Evolutionary conservation across 2,329 filamentous ascomycete species (phyloP).

Genomic region (Lachnellula hyalina): DNA sequence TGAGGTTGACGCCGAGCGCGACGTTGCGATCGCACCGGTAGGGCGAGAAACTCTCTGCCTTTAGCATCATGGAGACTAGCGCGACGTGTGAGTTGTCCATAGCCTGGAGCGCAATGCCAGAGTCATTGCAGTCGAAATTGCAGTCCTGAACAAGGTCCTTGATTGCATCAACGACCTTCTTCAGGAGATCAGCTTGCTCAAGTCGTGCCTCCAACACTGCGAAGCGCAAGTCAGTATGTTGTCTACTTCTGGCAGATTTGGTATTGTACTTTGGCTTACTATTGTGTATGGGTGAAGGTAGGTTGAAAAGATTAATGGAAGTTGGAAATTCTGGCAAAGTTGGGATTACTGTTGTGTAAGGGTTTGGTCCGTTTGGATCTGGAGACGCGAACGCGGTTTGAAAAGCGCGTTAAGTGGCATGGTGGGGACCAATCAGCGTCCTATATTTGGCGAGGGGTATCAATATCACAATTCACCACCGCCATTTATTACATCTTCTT

Average conservation of each 20-base stretch:
- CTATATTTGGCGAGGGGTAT: too few relatives aligned
- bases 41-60: conserved; percentile 87
- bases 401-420: too few relatives aligned
- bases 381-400: too few relatives aligned
- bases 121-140: conserved; percentile 99
- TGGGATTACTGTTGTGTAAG: not conserved
- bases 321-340: not conserved
- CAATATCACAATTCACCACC: too few relatives aligned
- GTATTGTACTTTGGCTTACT: not conserved
- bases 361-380: too few relatives aligned
- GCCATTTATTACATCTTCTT: too few relatives aligned
- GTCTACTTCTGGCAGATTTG: not conserved
- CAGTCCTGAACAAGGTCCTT: conserved; percentile 99
- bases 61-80: conserved; percentile 97
- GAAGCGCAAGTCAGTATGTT: not conserved
- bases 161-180: conserved; percentile 99
- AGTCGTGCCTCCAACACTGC: conserved; percentile 91
- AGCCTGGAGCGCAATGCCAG: conserved; percentile 92
- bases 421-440: too few relatives aligned
- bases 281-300: not conserved
- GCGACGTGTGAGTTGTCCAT: conserved; percentile 99
- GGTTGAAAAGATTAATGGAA: not conserved
- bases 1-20: conserved; percentile 93
- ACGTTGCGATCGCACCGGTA: conserved; percentile 99
- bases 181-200: conserved; percentile 87